Evolutionary conservation across 306 rosid species (phyloP), one percentile per base, ranked within the genome.

Genomic region (Lupinus albus): DNA sequence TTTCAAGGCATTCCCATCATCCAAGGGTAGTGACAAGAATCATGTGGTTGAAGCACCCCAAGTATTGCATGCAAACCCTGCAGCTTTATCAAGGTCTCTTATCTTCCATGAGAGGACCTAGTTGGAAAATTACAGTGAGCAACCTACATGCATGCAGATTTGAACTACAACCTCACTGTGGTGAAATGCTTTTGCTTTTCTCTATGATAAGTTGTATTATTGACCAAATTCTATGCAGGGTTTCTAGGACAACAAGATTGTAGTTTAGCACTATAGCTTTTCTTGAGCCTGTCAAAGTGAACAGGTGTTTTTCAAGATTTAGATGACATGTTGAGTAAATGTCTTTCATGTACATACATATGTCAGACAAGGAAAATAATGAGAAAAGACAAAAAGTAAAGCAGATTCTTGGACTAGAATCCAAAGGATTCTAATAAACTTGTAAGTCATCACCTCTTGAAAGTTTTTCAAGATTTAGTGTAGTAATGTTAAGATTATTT

Each of bases 1-100:
- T 20, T 83, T 85, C 72, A 75, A 70, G 67, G 78, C 79, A 52
- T 82, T 88, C 72, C 82, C 74, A 54, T 64, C 90, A 50, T 64
- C 90, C 1, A 87, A 76, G 67, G 87, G 84, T n/a, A 72, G 76
- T 1, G 75, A 73, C 18, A 82, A 77, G 59, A 75, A 61, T 61
- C 81, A 72, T 15, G 49, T 38, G 15, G 65, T 70, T 20, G 85
- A 87, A 72, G 67, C 73, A n/a, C 87, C 86, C 3, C 63, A 80
- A 1, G 75, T 79, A 67, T 71, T 92, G 84, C 87, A 85, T 70
- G 90, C 90, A 44, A 92, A 92, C 71, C 97, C 97, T 7, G 88
- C 92, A 36, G 97, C 97, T 65, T 73, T 87, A 42, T 84, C 90
- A 38, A 81, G 92, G 76, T 89, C 97, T 42, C 54, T 78, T 48